Conservation (phyloP, 768 basidiomycete species). For the Naganishia onofrii region DNA sequence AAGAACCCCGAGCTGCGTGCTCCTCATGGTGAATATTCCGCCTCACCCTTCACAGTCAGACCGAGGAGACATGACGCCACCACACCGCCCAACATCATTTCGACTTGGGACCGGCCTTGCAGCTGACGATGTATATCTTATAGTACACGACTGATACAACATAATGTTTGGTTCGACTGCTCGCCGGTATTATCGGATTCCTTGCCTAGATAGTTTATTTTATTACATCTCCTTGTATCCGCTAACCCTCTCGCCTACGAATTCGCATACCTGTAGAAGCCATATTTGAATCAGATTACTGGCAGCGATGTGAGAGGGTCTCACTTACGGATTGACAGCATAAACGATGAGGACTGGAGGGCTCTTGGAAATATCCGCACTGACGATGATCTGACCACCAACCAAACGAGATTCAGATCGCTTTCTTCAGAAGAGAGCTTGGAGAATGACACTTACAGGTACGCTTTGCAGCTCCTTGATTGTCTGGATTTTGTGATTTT, state of each 20-base stretch:
- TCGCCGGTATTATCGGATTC: background rate
- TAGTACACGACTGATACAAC: too few species aligned
- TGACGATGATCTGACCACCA: constrained; percentile 76
- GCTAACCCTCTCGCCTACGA: background rate
- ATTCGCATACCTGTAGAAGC: background rate
- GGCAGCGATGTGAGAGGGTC: background rate
- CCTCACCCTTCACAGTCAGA: too few species aligned
- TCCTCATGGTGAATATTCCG: too few species aligned
- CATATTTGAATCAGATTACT: background rate
- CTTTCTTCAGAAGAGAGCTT: background rate
- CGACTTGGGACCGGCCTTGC: too few species aligned
- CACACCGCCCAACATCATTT: too few species aligned
- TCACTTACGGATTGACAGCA: constrained; percentile 71
- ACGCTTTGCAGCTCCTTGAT: constrained; percentile 90
- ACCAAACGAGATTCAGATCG: background rate
- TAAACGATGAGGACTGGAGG: constrained; percentile 95
- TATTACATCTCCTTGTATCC: background rate
- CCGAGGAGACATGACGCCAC: too few species aligned
- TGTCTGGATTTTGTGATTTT: constrained; percentile 91
- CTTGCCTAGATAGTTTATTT: background rate
- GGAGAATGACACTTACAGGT: constrained; percentile 62
- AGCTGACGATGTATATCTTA: too few species aligned
- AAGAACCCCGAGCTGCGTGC: too few species aligned
- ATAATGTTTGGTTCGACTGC: background rate
- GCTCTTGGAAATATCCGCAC: constrained; percentile 90